Evolutionary conservation across 2,329 filamentous ascomycete species (phyloP).

Genomic region (Aspergillus felis): DNA sequence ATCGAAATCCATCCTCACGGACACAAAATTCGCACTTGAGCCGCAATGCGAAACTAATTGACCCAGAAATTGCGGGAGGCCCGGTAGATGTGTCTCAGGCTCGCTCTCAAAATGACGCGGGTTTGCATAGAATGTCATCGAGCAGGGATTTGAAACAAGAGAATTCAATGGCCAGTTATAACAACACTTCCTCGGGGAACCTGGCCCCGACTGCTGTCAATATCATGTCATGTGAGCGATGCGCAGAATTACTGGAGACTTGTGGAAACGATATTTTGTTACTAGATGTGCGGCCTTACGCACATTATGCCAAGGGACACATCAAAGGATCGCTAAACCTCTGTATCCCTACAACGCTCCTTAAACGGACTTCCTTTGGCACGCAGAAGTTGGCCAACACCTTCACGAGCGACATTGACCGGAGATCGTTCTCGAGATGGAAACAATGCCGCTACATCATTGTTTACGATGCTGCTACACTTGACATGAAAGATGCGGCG

Average conservation of each 20-base stretch:
- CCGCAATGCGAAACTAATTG: constrained; percentile 20
- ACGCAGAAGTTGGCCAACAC: constrained; percentile 83
- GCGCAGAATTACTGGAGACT: constrained; percentile 56
- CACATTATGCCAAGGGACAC: constrained; percentile 71
- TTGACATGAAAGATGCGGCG: constrained; percentile 73
- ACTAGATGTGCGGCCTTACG: constrained; percentile 81
- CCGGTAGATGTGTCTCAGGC: constrained; percentile 65
- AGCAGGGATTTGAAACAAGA: constrained; percentile 7
- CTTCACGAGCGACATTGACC: constrained; percentile 69
- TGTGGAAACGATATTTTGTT: constrained; percentile 59
- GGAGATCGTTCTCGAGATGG: constrained; percentile 73
- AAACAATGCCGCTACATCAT: constrained; percentile 69
- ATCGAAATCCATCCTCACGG: constrained; percentile 69
- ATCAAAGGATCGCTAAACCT: constrained; percentile 82
- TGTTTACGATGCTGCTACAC: constrained; percentile 78
- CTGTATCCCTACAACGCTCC: constrained; percentile 88
- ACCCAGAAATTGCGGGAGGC: constrained; percentile 70
- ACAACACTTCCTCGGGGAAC: background rate
- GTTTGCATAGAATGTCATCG: constrained; percentile 16
- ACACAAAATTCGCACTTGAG: constrained; percentile 64
- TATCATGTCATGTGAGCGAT: constrained; percentile 50
- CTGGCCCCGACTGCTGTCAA: constrained; percentile 35
- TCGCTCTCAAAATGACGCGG: constrained; percentile 18
- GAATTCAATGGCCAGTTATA: background rate
- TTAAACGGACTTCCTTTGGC: constrained; percentile 89